Percentiles rank a stretch among this genome's conserved stretches.
phyloP scores from a whole-genome alignment of 2,329 filamentous ascomycete species.

The Cercospora brassicicola region DNA sequence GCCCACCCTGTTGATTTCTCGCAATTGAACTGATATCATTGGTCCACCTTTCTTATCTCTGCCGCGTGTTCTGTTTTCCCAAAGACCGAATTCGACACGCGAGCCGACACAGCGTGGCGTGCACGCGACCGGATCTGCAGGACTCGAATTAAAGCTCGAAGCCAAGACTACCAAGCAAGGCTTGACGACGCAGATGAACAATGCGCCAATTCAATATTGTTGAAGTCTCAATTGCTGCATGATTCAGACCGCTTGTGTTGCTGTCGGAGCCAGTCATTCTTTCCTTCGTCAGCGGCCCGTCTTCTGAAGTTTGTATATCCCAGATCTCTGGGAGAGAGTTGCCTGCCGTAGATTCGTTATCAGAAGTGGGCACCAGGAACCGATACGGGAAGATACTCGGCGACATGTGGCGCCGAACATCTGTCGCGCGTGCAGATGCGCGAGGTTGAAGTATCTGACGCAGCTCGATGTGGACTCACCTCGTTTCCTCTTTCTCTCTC shows the following conservation, averaged over 20 bases:
- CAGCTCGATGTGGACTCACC: background rate
- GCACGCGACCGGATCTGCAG: background rate
- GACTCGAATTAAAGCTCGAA: background rate
- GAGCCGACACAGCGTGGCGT: background rate
- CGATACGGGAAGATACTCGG: constrained; percentile 3
- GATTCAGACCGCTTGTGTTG: background rate
- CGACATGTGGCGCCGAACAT: constrained; percentile 5
- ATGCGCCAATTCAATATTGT: background rate
- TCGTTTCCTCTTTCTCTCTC: background rate
- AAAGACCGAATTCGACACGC: background rate
- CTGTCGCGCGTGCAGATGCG: background rate
- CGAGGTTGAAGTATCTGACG: background rate
- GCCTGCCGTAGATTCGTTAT: background rate
- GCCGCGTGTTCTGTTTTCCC: background rate
- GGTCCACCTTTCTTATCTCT: constrained; percentile 4
- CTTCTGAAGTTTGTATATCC: background rate
- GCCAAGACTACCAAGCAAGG: constrained; percentile 8
- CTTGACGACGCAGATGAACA: background rate
- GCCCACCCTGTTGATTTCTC: background rate
- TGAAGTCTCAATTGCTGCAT: background rate
- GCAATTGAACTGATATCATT: background rate
- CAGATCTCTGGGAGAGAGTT: background rate
- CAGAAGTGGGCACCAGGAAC: background rate
- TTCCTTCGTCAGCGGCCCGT: background rate
- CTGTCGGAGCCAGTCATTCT: background rate